Base-by-base conservation (phyloP, 164 flowering plant genomes). In the Amborella trichopoda region DNA sequence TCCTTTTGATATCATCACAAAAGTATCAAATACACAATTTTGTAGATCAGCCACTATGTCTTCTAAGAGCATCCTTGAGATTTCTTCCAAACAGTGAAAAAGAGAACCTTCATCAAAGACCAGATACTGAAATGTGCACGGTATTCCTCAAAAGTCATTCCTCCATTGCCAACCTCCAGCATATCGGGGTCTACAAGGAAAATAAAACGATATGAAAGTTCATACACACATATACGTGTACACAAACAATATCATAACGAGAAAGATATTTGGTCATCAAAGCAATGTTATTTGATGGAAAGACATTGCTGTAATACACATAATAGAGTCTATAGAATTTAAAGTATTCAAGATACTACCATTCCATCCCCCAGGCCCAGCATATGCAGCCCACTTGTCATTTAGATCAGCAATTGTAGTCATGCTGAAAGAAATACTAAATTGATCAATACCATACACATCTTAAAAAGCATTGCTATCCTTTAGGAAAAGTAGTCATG, bases 331-430 rank as follows among this genome's bases (percentile, higher is more conserved):
- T n/a, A n/a, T n/a, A n/a, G n/a, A n/a, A n/a, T n/a, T n/a, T n/a
- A n/a, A n/a, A n/a, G n/a, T n/a, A n/a, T n/a, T n/a, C n/a, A n/a
- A n/a, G n/a, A n/a, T 24, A 55, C 55, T 75, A 93, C 99, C 99
- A 73, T 93, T 93, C 95, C 96, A 93, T 68, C 96, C 99, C 56
- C 99, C 95, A 40, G 99, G 95, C 43, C 99, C 96, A 0, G 99
- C 99, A 77, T 84, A 93, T 17, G 91, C 62, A 48, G 99, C 99
- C 95, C 96, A 87, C 68, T 88, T 81, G 73, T 93, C 73, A 62
- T 93, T 93, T 45, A 82, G 49, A 70, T 88, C 99, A 46, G 96
- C 96, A 45, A 82, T 75, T 2, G 78, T 66, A 23, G 94, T 81
- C 96, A 93, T 80, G 62, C 99, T 91, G 55, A 40, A 55, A n/a